Conservation (phyloP, 2,329 filamentous ascomycete genomes). For the Pseudocercospora eumusae region DNA sequence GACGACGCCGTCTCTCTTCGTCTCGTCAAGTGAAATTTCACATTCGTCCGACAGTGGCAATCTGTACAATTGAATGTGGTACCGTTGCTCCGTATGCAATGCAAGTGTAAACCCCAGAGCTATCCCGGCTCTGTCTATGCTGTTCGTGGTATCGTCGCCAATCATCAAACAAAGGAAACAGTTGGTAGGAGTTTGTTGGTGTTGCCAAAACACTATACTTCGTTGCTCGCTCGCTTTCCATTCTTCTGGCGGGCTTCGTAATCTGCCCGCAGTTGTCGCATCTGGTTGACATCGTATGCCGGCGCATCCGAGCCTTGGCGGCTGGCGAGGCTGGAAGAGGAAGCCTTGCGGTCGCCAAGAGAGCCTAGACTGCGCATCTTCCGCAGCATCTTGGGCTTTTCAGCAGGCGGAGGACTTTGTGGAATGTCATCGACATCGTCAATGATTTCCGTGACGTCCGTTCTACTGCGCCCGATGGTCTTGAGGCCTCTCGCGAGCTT, state of each 20-base stretch:
- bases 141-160: constrained; percentile 28
- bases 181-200: neutral
- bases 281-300: constrained; percentile 28
- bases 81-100: constrained; percentile 24
- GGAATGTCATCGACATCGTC: constrained; percentile 23
- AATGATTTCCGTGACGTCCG: constrained; percentile 54
- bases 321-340: constrained; percentile 17
- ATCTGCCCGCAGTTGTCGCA: constrained; percentile 25
- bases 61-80: constrained; percentile 18
- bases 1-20: constrained; percentile 6
- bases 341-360: constrained; percentile 35
- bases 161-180: constrained; percentile 23
- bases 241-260: constrained; percentile 22
- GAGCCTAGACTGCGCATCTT: constrained; percentile 43
- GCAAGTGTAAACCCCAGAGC: constrained; percentile 18
- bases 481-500: constrained; percentile 61
- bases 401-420: constrained; percentile 13
- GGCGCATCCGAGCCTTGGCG: constrained; percentile 25
- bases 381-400: constrained; percentile 35
- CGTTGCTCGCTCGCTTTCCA: constrained; percentile 27
- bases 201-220: constrained; percentile 13
- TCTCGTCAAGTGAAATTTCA: constrained; percentile 11
- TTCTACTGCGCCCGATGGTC: constrained; percentile 58
- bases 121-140: constrained; percentile 22
- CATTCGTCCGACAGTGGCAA: neutral